phyloP scores from a whole-genome alignment of 2,329 filamentous ascomycete genomes.

The Thielaviopsis ethacetica region DNA sequence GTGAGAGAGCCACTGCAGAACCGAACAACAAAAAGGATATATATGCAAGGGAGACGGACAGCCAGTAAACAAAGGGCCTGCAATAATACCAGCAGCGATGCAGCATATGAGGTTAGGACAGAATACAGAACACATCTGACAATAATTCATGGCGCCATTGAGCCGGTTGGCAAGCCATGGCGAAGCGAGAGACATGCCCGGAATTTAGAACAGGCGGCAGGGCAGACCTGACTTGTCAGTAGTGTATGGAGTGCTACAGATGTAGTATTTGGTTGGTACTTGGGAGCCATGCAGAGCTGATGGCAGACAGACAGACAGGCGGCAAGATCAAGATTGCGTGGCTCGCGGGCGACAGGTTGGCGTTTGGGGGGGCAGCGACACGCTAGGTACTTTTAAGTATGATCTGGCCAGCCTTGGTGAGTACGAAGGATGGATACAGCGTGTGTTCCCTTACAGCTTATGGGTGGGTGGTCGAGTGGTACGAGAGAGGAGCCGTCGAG shows the following conservation, averaged over 20 bases:
- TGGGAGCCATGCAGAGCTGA: background rate
- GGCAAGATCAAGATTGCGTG: background rate
- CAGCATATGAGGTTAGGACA: background rate
- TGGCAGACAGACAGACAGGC: background rate
- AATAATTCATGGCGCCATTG: background rate
- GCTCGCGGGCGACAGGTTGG: background rate
- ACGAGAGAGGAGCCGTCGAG: background rate
- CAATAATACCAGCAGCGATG: background rate
- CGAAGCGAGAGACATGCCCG: background rate
- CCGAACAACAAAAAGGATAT: background rate
- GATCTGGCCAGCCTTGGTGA: background rate
- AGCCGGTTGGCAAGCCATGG: background rate
- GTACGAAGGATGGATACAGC: background rate
- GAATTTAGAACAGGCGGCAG: background rate
- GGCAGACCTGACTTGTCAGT: background rate
- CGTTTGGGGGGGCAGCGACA: background rate
- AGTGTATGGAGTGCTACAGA: background rate
- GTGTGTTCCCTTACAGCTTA: background rate
- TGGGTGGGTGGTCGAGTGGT: background rate
- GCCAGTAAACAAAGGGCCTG: background rate
- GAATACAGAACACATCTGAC: background rate
- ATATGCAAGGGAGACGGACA: background rate
- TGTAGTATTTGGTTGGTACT: background rate
- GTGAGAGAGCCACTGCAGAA: background rate
- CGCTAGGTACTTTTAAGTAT: background rate